phyloP scores from a whole-genome alignment of 768 basidiomycete species.

The Rhodosporidiobolus odoratus region DNA sequence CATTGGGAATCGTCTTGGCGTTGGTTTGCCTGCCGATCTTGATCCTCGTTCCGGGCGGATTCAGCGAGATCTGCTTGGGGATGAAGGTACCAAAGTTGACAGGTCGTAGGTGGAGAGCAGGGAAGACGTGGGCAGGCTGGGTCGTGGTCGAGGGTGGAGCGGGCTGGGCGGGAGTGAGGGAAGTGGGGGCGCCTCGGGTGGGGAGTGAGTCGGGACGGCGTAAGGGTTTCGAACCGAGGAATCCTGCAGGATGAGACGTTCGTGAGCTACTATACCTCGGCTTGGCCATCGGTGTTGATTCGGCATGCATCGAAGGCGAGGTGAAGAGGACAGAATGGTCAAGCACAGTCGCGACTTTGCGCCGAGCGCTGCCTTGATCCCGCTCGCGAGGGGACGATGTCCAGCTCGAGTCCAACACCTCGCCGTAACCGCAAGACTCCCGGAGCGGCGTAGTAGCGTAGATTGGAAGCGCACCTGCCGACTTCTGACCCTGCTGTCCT shows the following conservation, averaged over 20 bases:
- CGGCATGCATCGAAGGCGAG: no score
- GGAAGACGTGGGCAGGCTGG: slow-evolving; percentile 40
- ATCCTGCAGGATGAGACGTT: not conserved
- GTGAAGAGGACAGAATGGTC: no score
- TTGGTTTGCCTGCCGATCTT: slow-evolving; percentile 91
- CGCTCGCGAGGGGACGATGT: no score
- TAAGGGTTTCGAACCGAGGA: not conserved
- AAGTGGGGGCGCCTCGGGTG: not conserved
- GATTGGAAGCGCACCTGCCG: no score
- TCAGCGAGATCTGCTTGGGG: slow-evolving; percentile 86
- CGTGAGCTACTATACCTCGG: no score
- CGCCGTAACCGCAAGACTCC: no score
- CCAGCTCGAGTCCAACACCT: no score
- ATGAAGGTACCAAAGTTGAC: slow-evolving; percentile 91
- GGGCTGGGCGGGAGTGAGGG: not conserved
- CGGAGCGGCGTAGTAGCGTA: no score
- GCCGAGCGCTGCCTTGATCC: no score
- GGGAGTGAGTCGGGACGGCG: not conserved
- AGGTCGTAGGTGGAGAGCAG: slow-evolving; percentile 64
- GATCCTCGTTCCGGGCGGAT: slow-evolving; percentile 49
- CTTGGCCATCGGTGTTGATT: no score
- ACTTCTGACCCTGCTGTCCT: no score
- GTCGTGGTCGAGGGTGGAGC: not conserved
- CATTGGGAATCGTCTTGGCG: slow-evolving; percentile 81
- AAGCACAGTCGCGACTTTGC: no score